Evolutionary conservation across 2,329 filamentous ascomycete species (phyloP).

Genomic region (Fusarium coicis): DNA sequence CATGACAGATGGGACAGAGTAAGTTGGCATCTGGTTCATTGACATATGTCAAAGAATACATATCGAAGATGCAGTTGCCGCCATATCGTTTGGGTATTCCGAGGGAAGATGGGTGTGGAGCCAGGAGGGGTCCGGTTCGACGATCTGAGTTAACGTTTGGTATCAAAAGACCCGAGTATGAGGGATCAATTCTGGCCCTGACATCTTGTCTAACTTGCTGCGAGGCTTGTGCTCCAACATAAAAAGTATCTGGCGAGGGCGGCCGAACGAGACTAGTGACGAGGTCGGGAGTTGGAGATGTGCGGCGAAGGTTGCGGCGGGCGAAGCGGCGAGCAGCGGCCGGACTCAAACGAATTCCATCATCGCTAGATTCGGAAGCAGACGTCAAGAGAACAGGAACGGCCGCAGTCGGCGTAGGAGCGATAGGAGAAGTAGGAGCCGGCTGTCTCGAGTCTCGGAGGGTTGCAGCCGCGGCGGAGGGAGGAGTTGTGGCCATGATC

Average conservation of each 20-base stretch:
- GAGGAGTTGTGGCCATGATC: conserved; percentile 39
- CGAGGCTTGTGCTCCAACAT: conserved; percentile 44
- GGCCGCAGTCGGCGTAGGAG: conserved; percentile 1
- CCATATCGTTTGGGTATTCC: conserved; percentile 53
- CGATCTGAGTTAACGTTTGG: conserved; percentile 42
- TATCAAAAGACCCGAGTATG: conserved; percentile 30
- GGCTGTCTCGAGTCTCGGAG: conserved; percentile 21
- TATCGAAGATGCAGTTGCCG: conserved; percentile 55
- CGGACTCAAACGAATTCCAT: conserved; percentile 49
- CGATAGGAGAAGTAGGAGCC: conserved; percentile 23
- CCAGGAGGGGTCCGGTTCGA: conserved; percentile 49
- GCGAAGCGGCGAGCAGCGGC: conserved; percentile 51
- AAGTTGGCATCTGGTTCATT: conserved; percentile 58
- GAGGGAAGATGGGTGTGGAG: conserved; percentile 53
- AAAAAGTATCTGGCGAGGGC: conserved; percentile 51
- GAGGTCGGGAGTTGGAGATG: conserved; percentile 53
- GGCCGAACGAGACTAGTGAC: conserved; percentile 54
- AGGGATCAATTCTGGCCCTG: conserved; percentile 20
- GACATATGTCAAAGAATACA: conserved; percentile 58
- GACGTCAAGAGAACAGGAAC: conserved; percentile 27
- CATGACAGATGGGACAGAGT: conserved; percentile 67
- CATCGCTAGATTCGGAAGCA: conserved; percentile 52
- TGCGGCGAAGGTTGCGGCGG: conserved; percentile 49
- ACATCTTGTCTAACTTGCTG: conserved; percentile 37
- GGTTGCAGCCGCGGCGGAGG: conserved; percentile 11